These are phyloP conservation scores for Ilyonectria robusta DNA, from an alignment of 2,329 filamentous ascomycete species.

Conservation along the genomic window DNA sequence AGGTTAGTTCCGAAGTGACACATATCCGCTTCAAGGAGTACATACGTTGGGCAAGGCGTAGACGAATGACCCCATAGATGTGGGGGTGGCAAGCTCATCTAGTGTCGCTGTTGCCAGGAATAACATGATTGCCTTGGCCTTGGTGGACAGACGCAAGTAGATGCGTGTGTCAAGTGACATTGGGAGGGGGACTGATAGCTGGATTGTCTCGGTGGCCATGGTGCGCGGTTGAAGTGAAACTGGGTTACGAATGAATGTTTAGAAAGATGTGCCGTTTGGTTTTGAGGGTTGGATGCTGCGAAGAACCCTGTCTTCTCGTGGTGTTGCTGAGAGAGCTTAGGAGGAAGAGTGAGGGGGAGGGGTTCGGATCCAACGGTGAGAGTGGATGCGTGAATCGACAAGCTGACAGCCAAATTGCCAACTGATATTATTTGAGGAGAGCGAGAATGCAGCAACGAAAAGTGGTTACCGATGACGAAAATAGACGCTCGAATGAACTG, in stretches of 20 bases:
- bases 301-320: not conserved
- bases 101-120: constrained; percentile 72
- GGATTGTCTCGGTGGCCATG: constrained; percentile 46
- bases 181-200: constrained; percentile 74
- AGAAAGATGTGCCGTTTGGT: not conserved
- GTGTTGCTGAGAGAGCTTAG: not conserved
- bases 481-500: not conserved
- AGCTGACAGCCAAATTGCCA: not conserved
- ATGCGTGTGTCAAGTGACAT: constrained; percentile 73
- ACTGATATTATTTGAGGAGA: not conserved
- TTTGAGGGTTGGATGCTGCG: not conserved
- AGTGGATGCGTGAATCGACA: constrained; percentile 9
- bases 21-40: constrained; percentile 27
- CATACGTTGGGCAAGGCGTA: constrained; percentile 92
- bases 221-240: not conserved
- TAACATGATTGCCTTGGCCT: constrained; percentile 70
- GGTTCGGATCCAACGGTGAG: not conserved
- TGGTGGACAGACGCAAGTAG: constrained; percentile 71
- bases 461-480: not conserved
- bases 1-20: constrained; percentile 31
- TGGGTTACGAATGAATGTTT: too few relatives aligned
- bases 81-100: constrained; percentile 64
- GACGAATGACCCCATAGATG: constrained; percentile 88
- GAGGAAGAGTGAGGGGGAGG: constrained; percentile 16
- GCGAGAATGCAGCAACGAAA: not conserved